These are phyloP conservation scores for Trametes punicea DNA, from an alignment of 768 basidiomycete genomes.

Conservation along the genomic window DNA sequence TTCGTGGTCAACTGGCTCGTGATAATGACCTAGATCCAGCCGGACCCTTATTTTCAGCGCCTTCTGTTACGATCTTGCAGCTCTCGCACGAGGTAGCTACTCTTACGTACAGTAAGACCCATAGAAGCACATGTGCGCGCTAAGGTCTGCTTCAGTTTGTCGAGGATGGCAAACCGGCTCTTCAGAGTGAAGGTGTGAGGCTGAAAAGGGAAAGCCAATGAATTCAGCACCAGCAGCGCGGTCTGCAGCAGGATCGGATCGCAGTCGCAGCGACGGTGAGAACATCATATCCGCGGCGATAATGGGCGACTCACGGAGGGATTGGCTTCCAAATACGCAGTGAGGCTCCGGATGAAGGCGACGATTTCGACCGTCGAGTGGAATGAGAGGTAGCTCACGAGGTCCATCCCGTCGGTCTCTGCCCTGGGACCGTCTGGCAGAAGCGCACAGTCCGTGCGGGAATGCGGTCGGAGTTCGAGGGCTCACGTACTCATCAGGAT, in stretches of 20 bases:
- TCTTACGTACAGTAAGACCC: conserved; percentile 45
- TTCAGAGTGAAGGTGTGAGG: conserved; percentile 34
- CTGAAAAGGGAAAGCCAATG: conserved; percentile 68
- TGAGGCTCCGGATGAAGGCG: conserved; percentile 54
- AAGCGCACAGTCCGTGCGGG: conserved; percentile 11
- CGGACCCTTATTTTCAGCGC: conserved; percentile 13
- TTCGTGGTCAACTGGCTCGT: conserved; percentile 73
- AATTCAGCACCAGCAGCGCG: conserved; percentile 61
- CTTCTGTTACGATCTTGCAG: conserved; percentile 18
- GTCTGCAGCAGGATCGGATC: conserved; percentile 36
- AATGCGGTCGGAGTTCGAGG: neutral
- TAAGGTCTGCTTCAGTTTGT: conserved; percentile 50
- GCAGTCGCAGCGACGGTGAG: conserved; percentile 13
- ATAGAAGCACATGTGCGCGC: conserved; percentile 45
- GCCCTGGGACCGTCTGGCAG: conserved; percentile 15
- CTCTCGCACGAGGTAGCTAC: conserved; percentile 9
- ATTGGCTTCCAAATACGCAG: conserved; percentile 40
- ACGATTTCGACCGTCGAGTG: conserved; percentile 53
- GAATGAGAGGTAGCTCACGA: conserved; percentile 42
- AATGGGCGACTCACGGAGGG: conserved; percentile 41
- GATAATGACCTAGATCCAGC: conserved; percentile 42
- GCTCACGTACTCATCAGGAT: conserved; percentile 25
- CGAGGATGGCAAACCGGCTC: conserved; percentile 44
- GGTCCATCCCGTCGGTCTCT: conserved; percentile 18
- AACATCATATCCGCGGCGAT: conserved; percentile 15